A percentile compares a stretch with the other conserved stretches of the same genome.
These are phyloP conservation scores for Populus euphratica DNA, from an alignment of 345 rosid species.

Conservation along the genomic window DNA sequence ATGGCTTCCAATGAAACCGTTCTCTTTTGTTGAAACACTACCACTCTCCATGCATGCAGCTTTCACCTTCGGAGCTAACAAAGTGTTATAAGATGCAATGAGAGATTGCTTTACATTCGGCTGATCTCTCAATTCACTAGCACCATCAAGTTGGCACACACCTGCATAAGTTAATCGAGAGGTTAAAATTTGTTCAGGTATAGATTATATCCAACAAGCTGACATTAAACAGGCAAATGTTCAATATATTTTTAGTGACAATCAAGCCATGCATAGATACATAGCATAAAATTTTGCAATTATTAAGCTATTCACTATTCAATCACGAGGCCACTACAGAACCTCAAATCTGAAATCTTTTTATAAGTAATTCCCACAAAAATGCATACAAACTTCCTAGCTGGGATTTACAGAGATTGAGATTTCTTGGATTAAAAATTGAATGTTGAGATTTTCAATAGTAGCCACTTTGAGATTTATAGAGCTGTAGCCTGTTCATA, in stretches of 20 bases:
- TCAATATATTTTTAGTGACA: too few relatives aligned
- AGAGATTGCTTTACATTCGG: constrained; percentile 64
- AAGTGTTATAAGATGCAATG: constrained; percentile 44
- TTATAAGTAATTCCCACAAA: not conserved
- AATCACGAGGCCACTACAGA: not conserved
- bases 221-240: not conserved
- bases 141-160: constrained; percentile 51
- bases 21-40: constrained; percentile 21
- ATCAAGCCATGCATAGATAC: too few relatives aligned
- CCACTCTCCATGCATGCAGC: constrained; percentile 40
- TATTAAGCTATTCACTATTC: not conserved
- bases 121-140: constrained; percentile 48
- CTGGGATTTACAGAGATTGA: not conserved
- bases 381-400: not conserved
- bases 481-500: not conserved
- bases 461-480: not conserved
- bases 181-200: not conserved
- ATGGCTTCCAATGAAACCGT: not conserved
- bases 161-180: constrained; percentile 39
- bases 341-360: not conserved
- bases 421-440: not conserved
- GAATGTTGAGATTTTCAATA: too few relatives aligned
- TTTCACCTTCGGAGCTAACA: constrained; percentile 61
- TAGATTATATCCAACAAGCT: not conserved
- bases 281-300: not conserved